phyloP scores from a whole-genome alignment of 1,284 basidiomycete species.

The Austroboletus niveus region DNA sequence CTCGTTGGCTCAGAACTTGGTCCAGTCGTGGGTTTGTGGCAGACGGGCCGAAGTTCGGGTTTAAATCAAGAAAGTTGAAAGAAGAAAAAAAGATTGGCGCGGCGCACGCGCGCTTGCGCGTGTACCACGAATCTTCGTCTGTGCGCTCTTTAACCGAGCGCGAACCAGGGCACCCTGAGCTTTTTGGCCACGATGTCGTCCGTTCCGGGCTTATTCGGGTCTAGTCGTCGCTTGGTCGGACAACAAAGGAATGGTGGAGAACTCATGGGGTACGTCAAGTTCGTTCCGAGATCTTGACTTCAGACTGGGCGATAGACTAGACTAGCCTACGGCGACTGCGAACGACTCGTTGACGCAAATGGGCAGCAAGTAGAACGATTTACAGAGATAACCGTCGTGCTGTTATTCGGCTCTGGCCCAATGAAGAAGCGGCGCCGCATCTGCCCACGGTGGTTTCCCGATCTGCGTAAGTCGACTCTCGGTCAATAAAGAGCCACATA shows the following conservation, averaged over 20 bases:
- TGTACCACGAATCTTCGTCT: background rate
- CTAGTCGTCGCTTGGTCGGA: background rate
- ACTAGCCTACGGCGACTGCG: too few relatives aligned
- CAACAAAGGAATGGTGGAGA: conserved; percentile 17
- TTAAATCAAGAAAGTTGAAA: conserved; percentile 22
- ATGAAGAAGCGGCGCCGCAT: too few relatives aligned
- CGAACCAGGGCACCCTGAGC: conserved; percentile 1
- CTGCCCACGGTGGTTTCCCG: background rate
- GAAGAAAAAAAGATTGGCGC: conserved; percentile 5
- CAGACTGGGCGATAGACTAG: too few relatives aligned
- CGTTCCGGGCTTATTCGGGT: background rate
- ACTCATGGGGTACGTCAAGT: background rate
- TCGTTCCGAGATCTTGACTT: too few relatives aligned
- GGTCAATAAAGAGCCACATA: conserved; percentile 4
- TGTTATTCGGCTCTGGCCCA: too few relatives aligned
- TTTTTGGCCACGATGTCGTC: background rate
- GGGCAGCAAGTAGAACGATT: too few relatives aligned
- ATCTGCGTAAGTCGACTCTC: conserved; percentile 13
- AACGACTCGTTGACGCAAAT: too few relatives aligned
- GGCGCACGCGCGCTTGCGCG: background rate
- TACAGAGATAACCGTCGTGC: too few relatives aligned
- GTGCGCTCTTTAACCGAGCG: conserved; percentile 11
- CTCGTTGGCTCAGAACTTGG: background rate
- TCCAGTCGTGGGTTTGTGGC: background rate
- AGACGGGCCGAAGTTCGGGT: conserved; percentile 1